These are phyloP conservation scores for Arthrinium puccinioides DNA, from an alignment of 2,329 filamentous ascomycete species.

Conservation along the genomic window DNA sequence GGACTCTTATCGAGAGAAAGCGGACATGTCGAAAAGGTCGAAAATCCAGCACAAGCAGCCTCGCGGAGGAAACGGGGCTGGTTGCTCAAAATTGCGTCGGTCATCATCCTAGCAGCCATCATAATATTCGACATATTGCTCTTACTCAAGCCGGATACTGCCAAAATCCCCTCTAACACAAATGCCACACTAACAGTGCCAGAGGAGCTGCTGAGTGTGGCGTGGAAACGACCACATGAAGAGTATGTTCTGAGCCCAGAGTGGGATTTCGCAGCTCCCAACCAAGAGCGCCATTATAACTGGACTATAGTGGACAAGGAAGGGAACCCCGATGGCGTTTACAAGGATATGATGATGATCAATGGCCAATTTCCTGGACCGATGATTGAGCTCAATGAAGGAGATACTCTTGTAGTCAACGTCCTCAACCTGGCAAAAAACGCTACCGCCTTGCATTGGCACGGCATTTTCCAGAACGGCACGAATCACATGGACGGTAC, in stretches of 20 bases:
- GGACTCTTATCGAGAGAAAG: constrained; percentile 5
- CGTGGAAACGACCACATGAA: constrained; percentile 10
- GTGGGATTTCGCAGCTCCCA: constrained; percentile 47
- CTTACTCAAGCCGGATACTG: constrained; percentile 1
- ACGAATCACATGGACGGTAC: constrained; percentile 71
- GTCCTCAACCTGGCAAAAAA: constrained; percentile 62
- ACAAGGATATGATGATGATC: constrained; percentile 57
- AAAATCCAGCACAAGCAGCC: neutral
- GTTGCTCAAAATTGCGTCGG: constrained; percentile 6
- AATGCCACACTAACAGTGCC: no score
- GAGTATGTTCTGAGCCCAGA: constrained; percentile 50
- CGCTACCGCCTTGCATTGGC: constrained; percentile 65
- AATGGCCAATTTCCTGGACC: constrained; percentile 72
- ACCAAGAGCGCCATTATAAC: constrained; percentile 46
- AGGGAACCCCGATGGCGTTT: constrained; percentile 54
- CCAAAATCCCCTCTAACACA: no score
- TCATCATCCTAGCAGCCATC: constrained; percentile 3
- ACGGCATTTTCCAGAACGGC: constrained; percentile 71
- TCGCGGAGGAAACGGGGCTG: constrained; percentile 6
- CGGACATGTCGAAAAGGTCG: constrained; percentile 5
- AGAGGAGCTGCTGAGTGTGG: neutral
- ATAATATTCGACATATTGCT: constrained; percentile 6
- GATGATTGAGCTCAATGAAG: constrained; percentile 64
- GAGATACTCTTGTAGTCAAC: constrained; percentile 63
- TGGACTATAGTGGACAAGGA: constrained; percentile 53